phyloP scores from a whole-genome alignment of 2,329 filamentous ascomycete genomes.

The Fusarium chaquense region DNA sequence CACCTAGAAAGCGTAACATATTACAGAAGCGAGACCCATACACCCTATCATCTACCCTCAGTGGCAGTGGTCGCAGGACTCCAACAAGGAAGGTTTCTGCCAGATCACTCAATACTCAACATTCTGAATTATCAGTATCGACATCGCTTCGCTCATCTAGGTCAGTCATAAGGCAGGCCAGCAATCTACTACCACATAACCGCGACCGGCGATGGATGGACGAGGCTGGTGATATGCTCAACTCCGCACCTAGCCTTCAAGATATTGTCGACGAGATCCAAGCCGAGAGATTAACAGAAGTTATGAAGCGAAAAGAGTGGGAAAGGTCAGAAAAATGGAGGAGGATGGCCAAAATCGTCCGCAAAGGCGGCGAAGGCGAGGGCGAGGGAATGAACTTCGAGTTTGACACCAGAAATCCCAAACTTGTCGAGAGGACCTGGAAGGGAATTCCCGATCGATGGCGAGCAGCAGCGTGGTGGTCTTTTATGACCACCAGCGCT shows the following conservation, averaged over 20 bases:
- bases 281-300: slow-evolving; percentile 64
- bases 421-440: slow-evolving; percentile 92
- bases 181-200: slow-evolving; percentile 71
- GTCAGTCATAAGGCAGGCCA: slow-evolving; percentile 67
- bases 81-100: slow-evolving; percentile 69
- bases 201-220: slow-evolving; percentile 71
- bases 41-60: slow-evolving; percentile 56
- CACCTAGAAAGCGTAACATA: slow-evolving; percentile 60
- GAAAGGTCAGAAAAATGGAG: slow-evolving; percentile 75
- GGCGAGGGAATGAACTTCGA: slow-evolving; percentile 72
- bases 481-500: slow-evolving; percentile 85
- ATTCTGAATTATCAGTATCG: slow-evolving; percentile 62
- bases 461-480: slow-evolving; percentile 94
- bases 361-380: slow-evolving; percentile 62
- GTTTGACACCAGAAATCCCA: slow-evolving; percentile 85
- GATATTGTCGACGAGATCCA: slow-evolving; percentile 68
- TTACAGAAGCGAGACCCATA: slow-evolving; percentile 54
- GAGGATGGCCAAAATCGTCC: slow-evolving; percentile 71
- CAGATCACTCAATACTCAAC: slow-evolving; percentile 69
- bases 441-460: slow-evolving; percentile 98
- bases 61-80: slow-evolving; percentile 54
- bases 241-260: slow-evolving; percentile 67
- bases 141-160: slow-evolving; percentile 66
- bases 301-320: slow-evolving; percentile 72
- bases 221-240: slow-evolving; percentile 75